phyloP scores from a whole-genome alignment of 1,284 basidiomycete species.

The Blastosporella zonata region DNA sequence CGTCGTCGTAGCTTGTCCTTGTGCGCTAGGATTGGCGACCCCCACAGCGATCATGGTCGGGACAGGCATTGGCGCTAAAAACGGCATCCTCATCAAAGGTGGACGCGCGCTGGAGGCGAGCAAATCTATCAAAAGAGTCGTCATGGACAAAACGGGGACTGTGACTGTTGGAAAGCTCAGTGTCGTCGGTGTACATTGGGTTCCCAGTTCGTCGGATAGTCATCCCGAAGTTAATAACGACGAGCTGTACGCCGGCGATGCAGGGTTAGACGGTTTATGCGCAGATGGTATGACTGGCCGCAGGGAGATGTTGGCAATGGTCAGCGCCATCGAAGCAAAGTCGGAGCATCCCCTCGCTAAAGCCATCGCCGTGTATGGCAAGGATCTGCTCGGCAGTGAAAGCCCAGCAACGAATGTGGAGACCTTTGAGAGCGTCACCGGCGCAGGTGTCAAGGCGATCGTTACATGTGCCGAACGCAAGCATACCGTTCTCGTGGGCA shows the following conservation, averaged over 20 bases:
- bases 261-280: constrained; percentile 47
- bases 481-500: constrained; percentile 73
- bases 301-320: constrained; percentile 72
- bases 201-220: constrained; percentile 35
- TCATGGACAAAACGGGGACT: constrained; percentile 98
- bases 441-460: constrained; percentile 81
- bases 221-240: constrained; percentile 26
- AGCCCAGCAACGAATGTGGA: constrained; percentile 46
- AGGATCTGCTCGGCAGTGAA: constrained; percentile 54
- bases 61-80: constrained; percentile 94
- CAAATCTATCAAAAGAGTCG: constrained; percentile 75
- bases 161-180: constrained; percentile 78
- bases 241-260: constrained; percentile 42
- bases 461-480: constrained; percentile 47
- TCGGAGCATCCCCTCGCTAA: constrained; percentile 97
- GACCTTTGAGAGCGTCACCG: constrained; percentile 85
- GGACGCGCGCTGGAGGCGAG: constrained; percentile 93
- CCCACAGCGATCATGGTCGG: constrained; percentile 99
- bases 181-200: constrained; percentile 80
- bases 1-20: constrained; percentile 97
- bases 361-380: constrained; percentile 83
- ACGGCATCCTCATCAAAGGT: constrained; percentile 98
- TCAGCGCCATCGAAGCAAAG: constrained; percentile 83
- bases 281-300: constrained; percentile 61
- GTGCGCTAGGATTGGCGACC: constrained; percentile 93